Conservation (phyloP, 257 asterid genomes). For the Gentiana macrophylla region DNA sequence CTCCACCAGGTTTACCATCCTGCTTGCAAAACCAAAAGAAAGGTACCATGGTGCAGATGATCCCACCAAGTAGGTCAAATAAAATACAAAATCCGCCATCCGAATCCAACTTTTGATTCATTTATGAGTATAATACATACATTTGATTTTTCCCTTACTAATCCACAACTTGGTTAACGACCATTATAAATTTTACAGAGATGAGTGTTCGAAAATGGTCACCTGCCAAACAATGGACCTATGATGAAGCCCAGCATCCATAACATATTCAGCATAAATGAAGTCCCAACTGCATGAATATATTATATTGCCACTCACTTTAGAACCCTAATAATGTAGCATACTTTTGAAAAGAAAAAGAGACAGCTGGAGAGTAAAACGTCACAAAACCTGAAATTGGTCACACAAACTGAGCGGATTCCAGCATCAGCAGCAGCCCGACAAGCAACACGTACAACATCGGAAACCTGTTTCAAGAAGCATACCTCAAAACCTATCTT, state of each 20-base stretch:
- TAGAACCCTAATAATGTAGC: background rate
- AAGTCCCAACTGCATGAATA: conserved; percentile 87
- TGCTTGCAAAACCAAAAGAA: too few species aligned
- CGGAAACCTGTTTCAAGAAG: conserved; percentile 68
- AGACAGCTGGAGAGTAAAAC: too few species aligned
- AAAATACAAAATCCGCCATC: too few species aligned
- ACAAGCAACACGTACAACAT: conserved; percentile 98
- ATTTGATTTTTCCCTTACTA: too few species aligned
- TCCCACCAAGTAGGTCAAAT: too few species aligned
- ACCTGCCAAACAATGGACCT: conserved; percentile 99
- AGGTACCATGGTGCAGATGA: too few species aligned
- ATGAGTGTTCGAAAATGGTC: background rate
- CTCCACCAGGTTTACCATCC: too few species aligned
- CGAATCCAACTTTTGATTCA: too few species aligned
- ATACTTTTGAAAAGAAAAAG: background rate
- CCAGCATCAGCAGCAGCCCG: conserved; percentile 99
- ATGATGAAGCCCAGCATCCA: conserved; percentile 94
- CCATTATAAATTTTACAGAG: too few species aligned
- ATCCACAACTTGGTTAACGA: too few species aligned
- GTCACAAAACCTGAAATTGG: conserved; percentile 67
- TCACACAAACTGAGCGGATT: conserved; percentile 83
- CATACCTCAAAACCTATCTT: background rate
- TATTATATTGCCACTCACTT: background rate
- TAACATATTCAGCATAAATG: conserved; percentile 93
- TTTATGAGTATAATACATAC: too few species aligned